Base-by-base conservation (phyloP, 108 stramenopile genomes). In the Skeletonema grethae region DNA sequence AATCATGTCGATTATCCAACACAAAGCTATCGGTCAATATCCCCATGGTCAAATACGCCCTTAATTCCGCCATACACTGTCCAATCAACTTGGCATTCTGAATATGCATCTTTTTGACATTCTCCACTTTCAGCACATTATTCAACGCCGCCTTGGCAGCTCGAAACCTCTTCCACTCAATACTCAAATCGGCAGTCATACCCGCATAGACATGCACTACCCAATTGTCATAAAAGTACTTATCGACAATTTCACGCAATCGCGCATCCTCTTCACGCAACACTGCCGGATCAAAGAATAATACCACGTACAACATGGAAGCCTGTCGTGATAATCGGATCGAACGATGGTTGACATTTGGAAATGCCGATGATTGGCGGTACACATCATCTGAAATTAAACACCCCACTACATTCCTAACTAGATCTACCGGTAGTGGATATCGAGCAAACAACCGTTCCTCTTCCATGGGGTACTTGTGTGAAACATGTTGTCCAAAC, bases 151-250 rank as follows among this genome's bases (percentile, higher is more conserved):
- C 53, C 18, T 55, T 67, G 0, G 90, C 90, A 7, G 87, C 86
- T 13, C 59, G 46, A 64, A 80, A 88, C 13, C 57, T 28, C 7
- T 30, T 63, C 90, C 90, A 91, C 35, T 86, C 87, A 24, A 75
- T 53, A 32, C 56, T 65, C 53, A 91, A 76, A 80, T 91, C 86
- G 18, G 85, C 83, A 20, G 82, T 65, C 31, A 79, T 34, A 0
- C 90, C 90, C 4, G 84, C 82, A n/a, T 86, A 67, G 1, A 82
- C 50, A 22, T 76, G 76, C 22, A 83, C 43, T 15, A 88, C 81
- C 84, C 84, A 91, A 72, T 88, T 91, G 39, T 91, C 90, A 48
- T 68, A 63, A 72, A 91, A 91, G 77, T 73, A 79, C 34, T 75
- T 76, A 50, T 88, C 87, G 1, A 85, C 86, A 30, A 88, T 65